Percentiles rank a stretch among this genome's conserved stretches.
phyloP scores from a whole-genome alignment of 2,329 filamentous ascomycete species.

The Calonectria hawksworthii region DNA sequence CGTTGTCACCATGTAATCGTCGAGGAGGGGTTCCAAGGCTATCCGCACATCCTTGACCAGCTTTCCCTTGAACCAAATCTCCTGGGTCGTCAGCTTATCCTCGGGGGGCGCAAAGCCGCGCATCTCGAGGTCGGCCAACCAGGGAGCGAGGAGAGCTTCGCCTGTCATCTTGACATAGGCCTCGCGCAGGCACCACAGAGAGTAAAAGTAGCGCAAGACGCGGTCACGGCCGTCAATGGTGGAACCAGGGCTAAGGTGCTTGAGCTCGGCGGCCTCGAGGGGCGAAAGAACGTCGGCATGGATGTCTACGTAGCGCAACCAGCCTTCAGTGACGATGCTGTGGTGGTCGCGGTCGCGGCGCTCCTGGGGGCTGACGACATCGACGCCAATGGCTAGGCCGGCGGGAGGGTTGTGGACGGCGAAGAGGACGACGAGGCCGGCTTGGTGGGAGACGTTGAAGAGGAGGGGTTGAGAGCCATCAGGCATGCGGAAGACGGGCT shows the following conservation, averaged over 20 bases:
- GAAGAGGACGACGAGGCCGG: conserved; percentile 78
- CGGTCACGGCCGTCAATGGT: conserved; percentile 57
- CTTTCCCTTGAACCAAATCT: conserved; percentile 50
- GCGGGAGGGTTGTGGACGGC: conserved; percentile 59
- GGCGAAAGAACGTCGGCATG: conserved; percentile 78
- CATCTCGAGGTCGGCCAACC: conserved; percentile 81
- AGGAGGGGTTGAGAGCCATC: conserved; percentile 63
- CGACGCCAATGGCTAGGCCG: conserved; percentile 72
- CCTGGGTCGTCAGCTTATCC: conserved; percentile 39
- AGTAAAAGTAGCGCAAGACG: conserved; percentile 80
- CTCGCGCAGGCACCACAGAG: conserved; percentile 84
- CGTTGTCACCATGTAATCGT: conserved; percentile 69
- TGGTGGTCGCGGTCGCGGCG: conserved; percentile 72
- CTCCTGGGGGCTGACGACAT: conserved; percentile 83
- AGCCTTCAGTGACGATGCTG: conserved; percentile 71
- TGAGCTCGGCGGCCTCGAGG: conserved; percentile 74
- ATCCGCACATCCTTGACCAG: conserved; percentile 52
- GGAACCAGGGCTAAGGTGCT: conserved; percentile 53
- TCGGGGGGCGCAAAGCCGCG: conserved; percentile 70
- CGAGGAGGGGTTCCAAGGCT: conserved; percentile 57
- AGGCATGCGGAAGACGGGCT: conserved; percentile 67
- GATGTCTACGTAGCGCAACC: conserved; percentile 77
- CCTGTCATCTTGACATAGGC: conserved; percentile 88
- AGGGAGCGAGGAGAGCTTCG: conserved; percentile 80
- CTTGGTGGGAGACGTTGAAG: conserved; percentile 87